phyloP scores from a whole-genome alignment of 768 basidiomycete species.

The Strobilomyces echinocephalus region DNA sequence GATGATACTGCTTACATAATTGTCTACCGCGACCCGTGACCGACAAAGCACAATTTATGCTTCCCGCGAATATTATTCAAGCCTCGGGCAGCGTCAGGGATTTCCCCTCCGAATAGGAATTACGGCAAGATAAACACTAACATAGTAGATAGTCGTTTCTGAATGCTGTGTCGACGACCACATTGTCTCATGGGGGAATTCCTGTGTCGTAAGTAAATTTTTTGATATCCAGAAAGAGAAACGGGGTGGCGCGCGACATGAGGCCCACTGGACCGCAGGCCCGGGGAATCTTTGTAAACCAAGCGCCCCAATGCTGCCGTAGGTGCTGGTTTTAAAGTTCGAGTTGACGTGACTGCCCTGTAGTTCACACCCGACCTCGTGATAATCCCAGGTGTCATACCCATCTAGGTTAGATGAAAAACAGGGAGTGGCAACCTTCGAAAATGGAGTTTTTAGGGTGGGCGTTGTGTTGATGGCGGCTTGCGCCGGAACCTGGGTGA shows the following conservation, averaged over 20 bases:
- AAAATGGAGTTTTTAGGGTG: conserved; percentile 11
- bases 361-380: conserved; percentile 11
- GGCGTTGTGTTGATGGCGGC: background rate
- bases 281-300: background rate
- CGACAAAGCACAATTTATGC: background rate
- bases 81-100: conserved; percentile 7
- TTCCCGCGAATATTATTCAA: conserved; percentile 22
- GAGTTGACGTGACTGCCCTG: conserved; percentile 7
- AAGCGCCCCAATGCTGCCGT: background rate
- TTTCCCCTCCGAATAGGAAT: conserved; percentile 8
- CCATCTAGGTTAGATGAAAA: conserved; percentile 24
- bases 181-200: background rate
- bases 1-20: background rate
- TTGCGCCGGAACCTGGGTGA: background rate
- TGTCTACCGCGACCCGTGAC: background rate
- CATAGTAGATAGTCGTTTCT: conserved; percentile 3
- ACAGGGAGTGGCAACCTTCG: conserved; percentile 4
- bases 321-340: conserved; percentile 6
- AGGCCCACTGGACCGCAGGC: too few relatives aligned
- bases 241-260: background rate
- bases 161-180: conserved; percentile 13
- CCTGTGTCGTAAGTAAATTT: background rate
- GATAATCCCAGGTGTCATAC: conserved; percentile 2
- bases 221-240: conserved; percentile 6
- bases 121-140: conserved; percentile 16